Percentiles rank a stretch among this genome's conserved stretches.
These are phyloP conservation scores for Globisporangium abappressorium DNA, from an alignment of 352 stramenopile species.

Conservation along the genomic window DNA sequence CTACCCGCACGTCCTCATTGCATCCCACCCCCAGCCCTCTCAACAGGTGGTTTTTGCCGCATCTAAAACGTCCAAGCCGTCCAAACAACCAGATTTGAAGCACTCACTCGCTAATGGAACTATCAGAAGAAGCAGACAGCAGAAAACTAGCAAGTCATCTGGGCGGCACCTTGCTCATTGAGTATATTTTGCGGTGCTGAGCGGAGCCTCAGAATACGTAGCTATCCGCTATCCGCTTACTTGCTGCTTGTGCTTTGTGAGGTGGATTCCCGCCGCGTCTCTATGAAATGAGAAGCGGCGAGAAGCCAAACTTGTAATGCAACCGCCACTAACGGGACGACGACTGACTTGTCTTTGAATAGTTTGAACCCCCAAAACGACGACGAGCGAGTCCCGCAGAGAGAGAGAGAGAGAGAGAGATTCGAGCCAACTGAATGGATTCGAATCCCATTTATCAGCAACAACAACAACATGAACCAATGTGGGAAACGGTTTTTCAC, in stretches of 20 bases:
- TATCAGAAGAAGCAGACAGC: not conserved
- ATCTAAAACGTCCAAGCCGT: not conserved
- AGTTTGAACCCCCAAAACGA: not conserved
- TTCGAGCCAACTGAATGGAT: conserved; percentile 1
- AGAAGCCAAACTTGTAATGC: not conserved
- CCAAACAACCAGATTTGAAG: not conserved
- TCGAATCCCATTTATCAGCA: not conserved
- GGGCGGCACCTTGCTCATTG: not conserved
- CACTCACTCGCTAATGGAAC: not conserved
- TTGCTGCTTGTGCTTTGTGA: not conserved
- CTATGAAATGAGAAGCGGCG: not conserved
- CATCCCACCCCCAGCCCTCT: too few species aligned
- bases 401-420: not conserved
- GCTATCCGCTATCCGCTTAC: too few species aligned
- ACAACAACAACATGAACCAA: not conserved
- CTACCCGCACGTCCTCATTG: not conserved
- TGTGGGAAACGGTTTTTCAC: not conserved
- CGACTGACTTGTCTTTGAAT: not conserved
- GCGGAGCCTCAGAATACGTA: not conserved
- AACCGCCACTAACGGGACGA: not conserved
- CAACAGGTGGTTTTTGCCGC: not conserved
- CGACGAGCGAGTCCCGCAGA: not conserved
- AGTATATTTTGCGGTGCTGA: not conserved
- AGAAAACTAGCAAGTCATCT: not conserved
- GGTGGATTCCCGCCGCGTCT: not conserved